Conservation (phyloP, 345 rosid species). For the Angophora floribunda region DNA sequence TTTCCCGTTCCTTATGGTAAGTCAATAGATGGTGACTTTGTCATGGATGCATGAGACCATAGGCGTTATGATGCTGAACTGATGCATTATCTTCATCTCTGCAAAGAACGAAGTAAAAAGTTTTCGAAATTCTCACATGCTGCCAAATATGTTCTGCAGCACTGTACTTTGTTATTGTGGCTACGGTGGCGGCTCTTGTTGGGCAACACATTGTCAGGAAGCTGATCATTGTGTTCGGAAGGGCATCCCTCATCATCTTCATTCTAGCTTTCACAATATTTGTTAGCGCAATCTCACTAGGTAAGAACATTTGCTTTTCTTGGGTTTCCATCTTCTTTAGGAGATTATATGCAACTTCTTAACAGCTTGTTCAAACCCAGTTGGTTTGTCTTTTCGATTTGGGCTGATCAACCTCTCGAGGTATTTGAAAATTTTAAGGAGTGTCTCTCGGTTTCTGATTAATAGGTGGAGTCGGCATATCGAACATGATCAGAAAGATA, state of each 20-base stretch:
- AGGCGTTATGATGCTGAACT: neutral
- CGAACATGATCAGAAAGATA: constrained; percentile 27
- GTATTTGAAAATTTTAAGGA: neutral
- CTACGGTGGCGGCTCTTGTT: constrained; percentile 25
- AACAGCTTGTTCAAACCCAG: neutral
- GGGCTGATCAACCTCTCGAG: neutral
- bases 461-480: constrained; percentile 42
- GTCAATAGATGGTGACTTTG: neutral
- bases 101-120: neutral
- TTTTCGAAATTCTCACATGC: neutral
- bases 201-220: constrained; percentile 38
- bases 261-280: constrained; percentile 36
- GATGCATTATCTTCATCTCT: neutral
- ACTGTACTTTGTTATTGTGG: constrained; percentile 26
- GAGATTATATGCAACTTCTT: neutral
- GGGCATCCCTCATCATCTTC: constrained; percentile 49
- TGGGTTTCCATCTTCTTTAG: neutral
- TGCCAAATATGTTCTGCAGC: constrained; percentile 17
- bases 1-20: constrained; percentile 47
- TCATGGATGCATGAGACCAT: neutral
- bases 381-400: neutral
- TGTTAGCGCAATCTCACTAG: constrained; percentile 39
- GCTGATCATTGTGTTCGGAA: constrained; percentile 25
- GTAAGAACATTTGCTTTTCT: constrained; percentile 2
- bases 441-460: neutral